Base-by-base conservation (phyloP, 1,284 basidiomycete species). In the Trichosporon coremiiforme region DNA sequence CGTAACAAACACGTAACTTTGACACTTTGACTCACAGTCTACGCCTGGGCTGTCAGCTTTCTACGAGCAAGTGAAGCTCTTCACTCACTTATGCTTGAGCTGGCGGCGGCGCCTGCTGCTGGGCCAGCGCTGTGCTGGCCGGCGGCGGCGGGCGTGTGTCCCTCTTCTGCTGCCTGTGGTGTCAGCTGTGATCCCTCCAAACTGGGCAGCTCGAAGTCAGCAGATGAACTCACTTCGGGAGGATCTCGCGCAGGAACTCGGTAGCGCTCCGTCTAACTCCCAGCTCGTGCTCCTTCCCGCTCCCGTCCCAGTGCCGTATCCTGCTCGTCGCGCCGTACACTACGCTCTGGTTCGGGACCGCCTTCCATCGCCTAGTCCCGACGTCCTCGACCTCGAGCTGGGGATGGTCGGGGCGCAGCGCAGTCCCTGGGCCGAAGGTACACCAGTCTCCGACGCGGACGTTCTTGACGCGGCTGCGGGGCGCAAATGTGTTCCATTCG, bases 201-300 rank as follows among this genome's bases (percentile, higher is more conserved):
- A n/a, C n/a, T n/a, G n/a, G n/a, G n/a, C n/a, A n/a, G n/a, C n/a
- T n/a, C n/a, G n/a, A n/a, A n/a, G n/a, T n/a, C n/a, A n/a, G n/a
- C n/a, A n/a, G n/a, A n/a, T n/a, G n/a, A n/a, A 73, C 80, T 70
- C 64, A 94, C 85, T 94, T 95, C 66, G 93, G 93, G 64, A 95
- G 78, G 87, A 94, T 92, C 78, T 97, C 94, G 62, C 90, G 85
- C 62, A 98, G 85, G 82, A 96, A 98, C 74, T 95, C 93, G 4
- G 90, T 88, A 77, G 98, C 94, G 80, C 97, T 98, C 47, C 88
- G 85, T 69, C 94, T 86, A 68, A 97, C 81, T 75, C 93, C 93
- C 50, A 87, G 87, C 78, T 94, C 94, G 79, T 95, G 93, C 0
- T 90, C 86, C 74, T 90, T 89, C 1, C 93, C 94, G 73, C 91